These are phyloP conservation scores for Ustilago tritici DNA, from an alignment of 1,284 basidiomycete genomes.

Conservation along the genomic window DNA sequence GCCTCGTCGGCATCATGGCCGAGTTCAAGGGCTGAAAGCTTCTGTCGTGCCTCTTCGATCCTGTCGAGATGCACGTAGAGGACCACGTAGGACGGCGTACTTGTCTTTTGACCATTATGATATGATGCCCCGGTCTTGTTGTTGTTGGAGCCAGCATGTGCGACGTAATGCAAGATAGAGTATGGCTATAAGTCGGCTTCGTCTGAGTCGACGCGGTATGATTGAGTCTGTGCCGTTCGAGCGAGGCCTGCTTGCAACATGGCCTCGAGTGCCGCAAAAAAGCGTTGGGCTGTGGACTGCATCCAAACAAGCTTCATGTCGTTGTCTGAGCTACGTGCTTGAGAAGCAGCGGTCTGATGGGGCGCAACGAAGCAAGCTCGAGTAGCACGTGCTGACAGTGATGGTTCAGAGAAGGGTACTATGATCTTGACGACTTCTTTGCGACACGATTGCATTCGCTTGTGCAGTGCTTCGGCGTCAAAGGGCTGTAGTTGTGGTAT, in stretches of 20 bases:
- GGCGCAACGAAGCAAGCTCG: conserved; percentile 28
- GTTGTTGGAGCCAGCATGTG: conserved; percentile 8
- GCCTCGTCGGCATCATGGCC: neutral
- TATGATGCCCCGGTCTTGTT: neutral
- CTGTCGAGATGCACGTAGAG: conserved; percentile 38
- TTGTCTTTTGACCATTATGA: neutral
- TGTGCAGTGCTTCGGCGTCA: conserved; percentile 1
- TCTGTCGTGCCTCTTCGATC: conserved; percentile 19
- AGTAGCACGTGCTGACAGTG: conserved; percentile 17
- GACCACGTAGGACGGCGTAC: conserved; percentile 22
- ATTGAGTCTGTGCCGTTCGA: neutral
- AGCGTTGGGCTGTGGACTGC: conserved; percentile 29
- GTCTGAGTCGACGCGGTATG: neutral
- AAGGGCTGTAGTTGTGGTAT: conserved; percentile 13
- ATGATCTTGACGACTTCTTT: conserved; percentile 48
- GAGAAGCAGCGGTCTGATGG: neutral
- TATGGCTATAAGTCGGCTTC: conserved; percentile 18
- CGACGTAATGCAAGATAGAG: conserved; percentile 35
- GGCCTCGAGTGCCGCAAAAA: conserved; percentile 21
- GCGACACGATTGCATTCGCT: conserved; percentile 15
- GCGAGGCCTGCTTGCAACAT: conserved; percentile 20
- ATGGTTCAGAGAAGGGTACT: conserved; percentile 33
- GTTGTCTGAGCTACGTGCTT: neutral
- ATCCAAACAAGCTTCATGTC: conserved; percentile 23
- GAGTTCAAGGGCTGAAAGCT: conserved; percentile 19